Evolutionary conservation across 2,329 filamentous ascomycete genomes (phyloP), one percentile per base, ranked within the genome.

Genomic region (Fusarium piperis): DNA sequence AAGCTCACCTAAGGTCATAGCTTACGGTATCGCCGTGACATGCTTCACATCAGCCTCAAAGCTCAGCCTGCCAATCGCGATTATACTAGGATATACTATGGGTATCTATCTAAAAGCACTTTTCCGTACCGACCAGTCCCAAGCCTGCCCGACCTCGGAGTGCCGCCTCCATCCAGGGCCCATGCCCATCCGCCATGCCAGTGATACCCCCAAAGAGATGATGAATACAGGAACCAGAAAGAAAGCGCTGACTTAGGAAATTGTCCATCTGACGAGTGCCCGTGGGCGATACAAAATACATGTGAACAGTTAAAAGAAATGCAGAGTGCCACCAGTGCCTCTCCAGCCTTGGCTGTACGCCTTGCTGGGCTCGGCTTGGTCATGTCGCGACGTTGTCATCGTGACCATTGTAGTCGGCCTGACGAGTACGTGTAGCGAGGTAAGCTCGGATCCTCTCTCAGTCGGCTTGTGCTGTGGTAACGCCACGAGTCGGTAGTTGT

Each of bases 401-500:
- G 44, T 30, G 44, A 48, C 44, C 28, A 18, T 41, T 30, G 23
- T 51, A 38, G 35, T 38, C 36, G 20, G 53, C 53, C 53, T 39
- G 53, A 38, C 20, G 33, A 28, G 32, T 20, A 53, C 18, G 20
- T 38, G 20, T 33, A 28, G 35, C 48, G 48, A 53, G 38, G 48
- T 35, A 32, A 33, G 26, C 32, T 55, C 52, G 30, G 51, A 26
- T 55, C 46, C 26, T 32, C 48, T 52, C 18, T 55, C 33, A 18
- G 44, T 51, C 44, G 41, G 35, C 38, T 11, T 44, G 16, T 59
- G 56, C 30, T 35, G 56, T 59, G 56, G 56, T 59, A 59, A 59
- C 56, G 56, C 56, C 56, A 59, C 56, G 56, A 59, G 26, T 59
- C 56, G 56, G n/a, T 44, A 38, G 28, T 30, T 58, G n/a, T 56